phyloP scores from a whole-genome alignment of 177 flowering plant genomes.

The Telopea speciosissima region DNA sequence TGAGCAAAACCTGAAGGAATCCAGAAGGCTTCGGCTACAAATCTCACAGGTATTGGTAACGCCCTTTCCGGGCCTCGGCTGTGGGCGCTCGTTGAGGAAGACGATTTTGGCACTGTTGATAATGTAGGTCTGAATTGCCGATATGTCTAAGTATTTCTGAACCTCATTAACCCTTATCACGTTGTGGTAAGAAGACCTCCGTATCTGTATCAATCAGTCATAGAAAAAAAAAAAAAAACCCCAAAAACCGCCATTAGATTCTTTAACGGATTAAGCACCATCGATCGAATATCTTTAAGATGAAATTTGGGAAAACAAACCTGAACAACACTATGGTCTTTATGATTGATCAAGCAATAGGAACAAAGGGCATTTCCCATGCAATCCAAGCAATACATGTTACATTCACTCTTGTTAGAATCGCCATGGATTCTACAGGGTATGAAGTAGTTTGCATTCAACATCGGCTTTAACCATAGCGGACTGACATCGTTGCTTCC shows the following conservation, averaged over 20 bases:
- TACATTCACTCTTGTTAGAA: slow-evolving; percentile 63
- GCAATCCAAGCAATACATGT: slow-evolving; percentile 65
- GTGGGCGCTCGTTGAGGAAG: slow-evolving; percentile 73
- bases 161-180: slow-evolving; percentile 73
- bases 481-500: slow-evolving; percentile 36
- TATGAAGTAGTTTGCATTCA: slow-evolving; percentile 41
- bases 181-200: slow-evolving; percentile 75
- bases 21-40: slow-evolving; percentile 68
- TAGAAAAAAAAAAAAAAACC: not conserved
- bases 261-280: too few relatives aligned
- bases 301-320: slow-evolving; percentile 16
- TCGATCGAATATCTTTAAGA: too few relatives aligned
- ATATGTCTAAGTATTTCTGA: slow-evolving; percentile 59
- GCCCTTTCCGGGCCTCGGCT: slow-evolving; percentile 70
- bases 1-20: slow-evolving; percentile 69
- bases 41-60: slow-evolving; percentile 70
- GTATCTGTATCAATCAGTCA: slow-evolving; percentile 32
- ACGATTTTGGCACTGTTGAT: slow-evolving; percentile 76
- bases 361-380: slow-evolving; percentile 52
- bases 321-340: slow-evolving; percentile 55
- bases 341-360: slow-evolving; percentile 48
- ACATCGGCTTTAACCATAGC: slow-evolving; percentile 59
- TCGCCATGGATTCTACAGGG: slow-evolving; percentile 48
- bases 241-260: not conserved
- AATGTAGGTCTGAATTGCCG: slow-evolving; percentile 54